phyloP scores from a whole-genome alignment of 1,284 basidiomycete species.

The Moniliella sp. region DNA sequence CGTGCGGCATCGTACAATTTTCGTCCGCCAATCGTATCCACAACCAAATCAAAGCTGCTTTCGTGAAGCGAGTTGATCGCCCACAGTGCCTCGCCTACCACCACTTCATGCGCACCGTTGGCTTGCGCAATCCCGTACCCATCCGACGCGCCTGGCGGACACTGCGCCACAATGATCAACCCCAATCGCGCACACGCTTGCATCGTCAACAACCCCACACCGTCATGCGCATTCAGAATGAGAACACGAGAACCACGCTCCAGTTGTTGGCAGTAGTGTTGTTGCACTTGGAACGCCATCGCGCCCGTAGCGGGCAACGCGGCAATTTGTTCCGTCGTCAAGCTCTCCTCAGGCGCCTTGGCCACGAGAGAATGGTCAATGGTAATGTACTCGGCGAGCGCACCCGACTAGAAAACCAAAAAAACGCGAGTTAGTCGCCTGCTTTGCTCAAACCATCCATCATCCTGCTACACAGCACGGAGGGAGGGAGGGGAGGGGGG shows the following conservation, averaged over 20 bases:
- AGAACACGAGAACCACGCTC: conserved; percentile 32
- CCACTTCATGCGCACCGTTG: conserved; percentile 35
- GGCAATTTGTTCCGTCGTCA: conserved; percentile 35
- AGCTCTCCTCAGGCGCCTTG: conserved; percentile 30
- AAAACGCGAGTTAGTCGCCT: neutral
- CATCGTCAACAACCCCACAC: conserved; percentile 34
- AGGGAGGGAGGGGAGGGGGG: too few relatives aligned
- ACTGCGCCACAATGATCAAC: conserved; percentile 35
- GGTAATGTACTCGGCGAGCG: conserved; percentile 34
- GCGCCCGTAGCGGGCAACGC: conserved; percentile 35
- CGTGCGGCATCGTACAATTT: conserved; percentile 35
- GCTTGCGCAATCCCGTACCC: conserved; percentile 30
- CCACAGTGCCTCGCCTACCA: conserved; percentile 35
- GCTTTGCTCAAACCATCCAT: neutral
- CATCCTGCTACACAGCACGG: neutral
- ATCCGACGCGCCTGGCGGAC: conserved; percentile 27
- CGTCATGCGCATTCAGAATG: conserved; percentile 36
- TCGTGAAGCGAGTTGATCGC: conserved; percentile 35
- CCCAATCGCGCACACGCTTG: conserved; percentile 34
- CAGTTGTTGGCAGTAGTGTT: conserved; percentile 30
- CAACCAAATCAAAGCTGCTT: conserved; percentile 33
- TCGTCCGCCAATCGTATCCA: conserved; percentile 29
- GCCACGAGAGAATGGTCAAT: conserved; percentile 33
- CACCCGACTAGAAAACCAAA: conserved; percentile 20
- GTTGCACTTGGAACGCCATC: conserved; percentile 34